Base-by-base conservation (phyloP, 1,284 basidiomycete genomes). In the Puccinia triticina region DNA sequence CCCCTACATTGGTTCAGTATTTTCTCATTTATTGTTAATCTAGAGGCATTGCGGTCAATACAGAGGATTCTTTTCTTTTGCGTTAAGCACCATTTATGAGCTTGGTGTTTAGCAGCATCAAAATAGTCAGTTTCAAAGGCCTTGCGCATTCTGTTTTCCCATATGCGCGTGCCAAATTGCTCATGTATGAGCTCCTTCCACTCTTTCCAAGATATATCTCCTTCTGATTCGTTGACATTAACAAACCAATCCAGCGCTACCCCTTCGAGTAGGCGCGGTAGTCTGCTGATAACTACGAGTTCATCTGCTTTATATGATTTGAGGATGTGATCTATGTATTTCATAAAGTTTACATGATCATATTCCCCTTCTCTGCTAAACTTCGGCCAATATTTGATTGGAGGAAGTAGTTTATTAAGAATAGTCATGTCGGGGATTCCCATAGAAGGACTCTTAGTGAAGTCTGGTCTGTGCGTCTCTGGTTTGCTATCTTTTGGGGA, bases 181-280 rank as follows among this genome's bases (percentile, higher is more conserved):
- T 21, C 40, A 2, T 29, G 8, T 14, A 72, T 72, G 12, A 53
- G 40, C 16, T 50, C 26, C n/a, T 72, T 72, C 69, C 69, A 72
- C 4, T n/a, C 32, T 0, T 29, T 34, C 69, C 43, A 72, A 43
- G 5, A 10, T 32, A 50, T n/a, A 1, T 18, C 1, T 0, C 69
- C 69, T 12, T 50, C 26, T 1, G 48, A 5, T 10, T 50, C 46
- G 50, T 53, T 4, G 50, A 50, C 53, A 2, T 23, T 50, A 7
- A 50, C 11, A 72, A 72, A 72, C 69, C 69, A 72, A n/a, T 72
- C 69, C 8, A 48, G 16, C 4, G 69, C 69, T 32, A 72, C 69
- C 4, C 46, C 69, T 29, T 48, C 46, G 53, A 72, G 53, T n/a
- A 72, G n/a, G 7, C 46, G 29, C 1, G 69, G 46, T 11, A 50